Percentiles rank a stretch among this genome's conserved stretches.
These are phyloP conservation scores for Pichia sp. DNA, from an alignment of 1,139 yeast species.

Conservation along the genomic window DNA sequence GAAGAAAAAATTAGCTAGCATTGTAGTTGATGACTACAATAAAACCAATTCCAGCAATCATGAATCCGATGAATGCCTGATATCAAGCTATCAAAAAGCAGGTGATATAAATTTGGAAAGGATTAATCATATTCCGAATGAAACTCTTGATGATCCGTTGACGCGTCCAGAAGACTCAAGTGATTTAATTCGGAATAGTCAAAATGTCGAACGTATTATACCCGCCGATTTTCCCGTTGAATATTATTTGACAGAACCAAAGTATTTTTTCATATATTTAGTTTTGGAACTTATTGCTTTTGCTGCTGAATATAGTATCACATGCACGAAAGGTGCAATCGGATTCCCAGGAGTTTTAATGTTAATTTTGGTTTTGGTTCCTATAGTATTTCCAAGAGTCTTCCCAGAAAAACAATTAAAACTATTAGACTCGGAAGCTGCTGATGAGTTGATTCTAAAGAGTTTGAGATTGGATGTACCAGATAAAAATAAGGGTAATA, in stretches of 20 bases:
- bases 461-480: conserved; percentile 29
- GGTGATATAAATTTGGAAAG: no score
- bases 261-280: conserved; percentile 52
- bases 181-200: not conserved
- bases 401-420: conserved; percentile 59
- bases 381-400: conserved; percentile 51
- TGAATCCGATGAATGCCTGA: not conserved
- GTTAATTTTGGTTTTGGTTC: conserved; percentile 42
- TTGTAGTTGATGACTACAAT: conserved; percentile 7
- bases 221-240: conserved; percentile 24
- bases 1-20: conserved; percentile 8
- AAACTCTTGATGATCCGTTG: no score
- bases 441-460: conserved; percentile 49
- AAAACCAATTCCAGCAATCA: not conserved
- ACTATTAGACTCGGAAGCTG: conserved; percentile 68
- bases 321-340: conserved; percentile 84
- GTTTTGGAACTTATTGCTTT: conserved; percentile 59
- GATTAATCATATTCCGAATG: no score
- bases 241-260: conserved; percentile 33
- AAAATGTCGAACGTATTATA: conserved; percentile 2
- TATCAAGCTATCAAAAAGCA: not conserved
- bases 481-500: not conserved
- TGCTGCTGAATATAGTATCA: conserved; percentile 76
- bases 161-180: no score
- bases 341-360: conserved; percentile 89